These are phyloP conservation scores for Candida wancherniae DNA, from an alignment of 805 yeast genomes.

Conservation along the genomic window DNA sequence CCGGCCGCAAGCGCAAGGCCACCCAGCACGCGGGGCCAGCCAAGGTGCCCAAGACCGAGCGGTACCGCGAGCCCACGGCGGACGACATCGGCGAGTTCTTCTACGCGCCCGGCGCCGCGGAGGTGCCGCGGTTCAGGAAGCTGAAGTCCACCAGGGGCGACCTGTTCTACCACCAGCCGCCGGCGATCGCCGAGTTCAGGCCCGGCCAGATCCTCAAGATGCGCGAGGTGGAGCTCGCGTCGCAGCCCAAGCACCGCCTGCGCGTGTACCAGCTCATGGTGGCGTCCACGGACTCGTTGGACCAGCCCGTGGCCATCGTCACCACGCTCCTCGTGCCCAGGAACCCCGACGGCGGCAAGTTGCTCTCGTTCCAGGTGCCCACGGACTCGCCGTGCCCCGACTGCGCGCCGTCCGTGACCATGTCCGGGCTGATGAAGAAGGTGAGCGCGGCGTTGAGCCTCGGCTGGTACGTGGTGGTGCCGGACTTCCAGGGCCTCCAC, in stretches of 20 bases:
- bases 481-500: slow-evolving; percentile 34
- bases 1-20: no score
- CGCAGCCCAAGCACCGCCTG: slow-evolving; percentile 7
- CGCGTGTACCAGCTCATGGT: slow-evolving; percentile 20
- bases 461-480: slow-evolving; percentile 33
- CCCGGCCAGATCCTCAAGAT: slow-evolving; percentile 8
- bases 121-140: no score
- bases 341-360: slow-evolving; percentile 16
- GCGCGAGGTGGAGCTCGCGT: slow-evolving; percentile 4
- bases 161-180: slow-evolving; percentile 8
- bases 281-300: slow-evolving; percentile 19
- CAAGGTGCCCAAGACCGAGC: no score
- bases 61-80: no score
- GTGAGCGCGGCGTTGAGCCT: slow-evolving; percentile 13
- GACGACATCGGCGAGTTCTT: no score
- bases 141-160: no score
- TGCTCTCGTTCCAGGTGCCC: slow-evolving; percentile 19
- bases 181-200: slow-evolving; percentile 2
- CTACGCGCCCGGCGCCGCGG: no score
- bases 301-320: slow-evolving; percentile 19
- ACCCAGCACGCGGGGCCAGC: no score
- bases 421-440: slow-evolving; percentile 14
- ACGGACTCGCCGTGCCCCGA: slow-evolving; percentile 18
- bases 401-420: slow-evolving; percentile 21
- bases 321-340: slow-evolving; percentile 20